Evolutionary conservation across 208 protist genomes (phyloP).

Genomic region (Trypanosoma conorhini): DNA sequence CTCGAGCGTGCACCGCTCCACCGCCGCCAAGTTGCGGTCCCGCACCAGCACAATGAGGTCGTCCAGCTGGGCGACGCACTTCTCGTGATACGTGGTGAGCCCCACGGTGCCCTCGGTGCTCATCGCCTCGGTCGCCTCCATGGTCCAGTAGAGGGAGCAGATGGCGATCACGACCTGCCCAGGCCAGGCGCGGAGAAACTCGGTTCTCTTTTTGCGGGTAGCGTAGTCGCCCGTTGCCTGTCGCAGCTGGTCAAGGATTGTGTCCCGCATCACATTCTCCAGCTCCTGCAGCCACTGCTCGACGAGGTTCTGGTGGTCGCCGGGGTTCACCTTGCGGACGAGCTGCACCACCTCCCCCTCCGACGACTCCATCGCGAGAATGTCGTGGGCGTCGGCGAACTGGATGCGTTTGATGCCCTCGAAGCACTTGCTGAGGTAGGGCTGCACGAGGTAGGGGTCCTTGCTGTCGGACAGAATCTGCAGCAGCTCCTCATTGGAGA

Average conservation of each 20-base stretch:
- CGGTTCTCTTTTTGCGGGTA: conserved; percentile 48
- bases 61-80: conserved; percentile 87
- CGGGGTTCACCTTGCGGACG: conserved; percentile 80
- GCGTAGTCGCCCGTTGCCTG: conserved; percentile 88
- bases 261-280: conserved; percentile 92
- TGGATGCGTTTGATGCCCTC: conserved; percentile 94
- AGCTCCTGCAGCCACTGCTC: conserved; percentile 96
- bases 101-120: conserved; percentile 78
- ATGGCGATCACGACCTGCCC: conserved; percentile 94
- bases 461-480: conserved; percentile 97
- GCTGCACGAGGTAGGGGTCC: conserved; percentile 95
- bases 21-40: conserved; percentile 75
- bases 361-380: conserved; percentile 91
- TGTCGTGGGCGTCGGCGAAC: conserved; percentile 92
- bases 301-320: conserved; percentile 90
- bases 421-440: conserved; percentile 97
- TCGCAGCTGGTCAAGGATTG: conserved; percentile 82
- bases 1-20: conserved; percentile 92
- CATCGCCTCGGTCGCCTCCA: conserved; percentile 93
- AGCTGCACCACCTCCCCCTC: conserved; percentile 91
- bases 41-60: conserved; percentile 93
- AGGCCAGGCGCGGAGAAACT: conserved; percentile 94
- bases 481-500: conserved; percentile 95
- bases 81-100: conserved; percentile 87
- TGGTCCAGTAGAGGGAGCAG: conserved; percentile 93